Evolutionary conservation across 352 stramenopile species (phyloP).

Genomic region (Phytophthora megakarya): DNA sequence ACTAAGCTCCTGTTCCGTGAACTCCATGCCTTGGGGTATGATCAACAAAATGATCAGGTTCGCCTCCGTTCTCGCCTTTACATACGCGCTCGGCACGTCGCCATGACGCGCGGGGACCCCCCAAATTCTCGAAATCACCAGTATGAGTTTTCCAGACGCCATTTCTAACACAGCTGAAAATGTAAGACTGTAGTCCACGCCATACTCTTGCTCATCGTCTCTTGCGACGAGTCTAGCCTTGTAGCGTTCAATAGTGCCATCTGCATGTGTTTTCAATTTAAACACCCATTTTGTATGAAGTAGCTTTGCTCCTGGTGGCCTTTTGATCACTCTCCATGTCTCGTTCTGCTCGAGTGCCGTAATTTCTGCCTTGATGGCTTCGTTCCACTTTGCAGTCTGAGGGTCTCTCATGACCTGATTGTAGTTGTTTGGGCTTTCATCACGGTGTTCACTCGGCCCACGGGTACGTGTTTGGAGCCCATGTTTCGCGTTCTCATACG

Average conservation of each 20-base stretch:
- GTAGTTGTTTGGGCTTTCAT: no score
- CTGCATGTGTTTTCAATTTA: constrained; percentile 27
- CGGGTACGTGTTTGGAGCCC: no score
- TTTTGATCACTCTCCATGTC: background rate
- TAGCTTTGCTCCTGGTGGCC: background rate
- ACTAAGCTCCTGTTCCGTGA: background rate
- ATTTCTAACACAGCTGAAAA: no score
- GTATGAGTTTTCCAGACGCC: background rate
- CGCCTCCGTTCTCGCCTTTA: constrained; percentile 6
- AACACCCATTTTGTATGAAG: constrained; percentile 37
- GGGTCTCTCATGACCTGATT: no score
- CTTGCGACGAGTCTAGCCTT: constrained; percentile 4
- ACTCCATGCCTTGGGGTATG: constrained; percentile 3
- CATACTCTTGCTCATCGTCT: no score
- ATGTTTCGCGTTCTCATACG: no score
- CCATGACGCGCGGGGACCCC: background rate
- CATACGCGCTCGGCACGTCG: constrained; percentile 3
- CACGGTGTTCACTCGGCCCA: no score
- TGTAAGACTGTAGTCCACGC: no score
- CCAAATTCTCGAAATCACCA: background rate
- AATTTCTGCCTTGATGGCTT: constrained; percentile 7
- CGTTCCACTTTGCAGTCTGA: background rate
- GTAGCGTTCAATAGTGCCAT: constrained; percentile 21
- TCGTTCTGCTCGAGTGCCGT: constrained; percentile 7
- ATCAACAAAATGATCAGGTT: background rate